Evolutionary conservation across 2,329 filamentous ascomycete genomes (phyloP).

Genomic region (Paraphaeosphaeria minitans): DNA sequence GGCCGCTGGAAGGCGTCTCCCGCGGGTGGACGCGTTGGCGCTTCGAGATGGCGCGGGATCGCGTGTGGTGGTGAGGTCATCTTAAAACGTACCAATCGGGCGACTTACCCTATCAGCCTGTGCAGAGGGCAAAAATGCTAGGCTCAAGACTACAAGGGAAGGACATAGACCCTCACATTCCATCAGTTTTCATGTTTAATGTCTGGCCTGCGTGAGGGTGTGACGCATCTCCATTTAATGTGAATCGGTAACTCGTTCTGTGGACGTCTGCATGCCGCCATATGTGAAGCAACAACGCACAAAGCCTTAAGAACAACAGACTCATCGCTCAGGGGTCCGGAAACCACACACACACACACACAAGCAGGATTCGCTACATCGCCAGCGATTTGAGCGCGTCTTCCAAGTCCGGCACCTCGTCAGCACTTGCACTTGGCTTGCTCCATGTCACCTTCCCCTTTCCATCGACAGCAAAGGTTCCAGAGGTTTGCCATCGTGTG

Average conservation of each 20-base stretch:
- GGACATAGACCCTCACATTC: background rate
- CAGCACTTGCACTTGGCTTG: slow-evolving; percentile 54
- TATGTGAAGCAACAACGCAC: background rate
- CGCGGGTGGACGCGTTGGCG: slow-evolving; percentile 9
- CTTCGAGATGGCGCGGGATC: slow-evolving; percentile 12
- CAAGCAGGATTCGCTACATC: background rate
- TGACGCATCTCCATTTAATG: background rate
- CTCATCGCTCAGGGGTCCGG: background rate
- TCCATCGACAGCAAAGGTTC: slow-evolving; percentile 65
- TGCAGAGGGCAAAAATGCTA: background rate
- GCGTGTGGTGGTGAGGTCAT: slow-evolving; percentile 23
- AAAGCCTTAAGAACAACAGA: background rate
- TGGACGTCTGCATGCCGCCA: background rate
- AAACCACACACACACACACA: background rate
- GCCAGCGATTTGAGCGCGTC: slow-evolving; percentile 48
- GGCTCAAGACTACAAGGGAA: background rate
- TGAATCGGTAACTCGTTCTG: background rate
- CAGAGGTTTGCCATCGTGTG: slow-evolving; percentile 70
- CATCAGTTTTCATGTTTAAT: background rate
- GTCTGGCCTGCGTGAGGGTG: background rate
- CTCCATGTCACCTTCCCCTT: slow-evolving; percentile 61
- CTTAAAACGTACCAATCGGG: background rate
- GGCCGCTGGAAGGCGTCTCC: background rate
- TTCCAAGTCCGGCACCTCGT: slow-evolving; percentile 61
- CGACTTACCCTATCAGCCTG: background rate